A percentile compares a stretch with the other conserved stretches of the same genome.
Conservation (phyloP, 352 stramenopile species). For the Pythium sukuiense region DNA sequence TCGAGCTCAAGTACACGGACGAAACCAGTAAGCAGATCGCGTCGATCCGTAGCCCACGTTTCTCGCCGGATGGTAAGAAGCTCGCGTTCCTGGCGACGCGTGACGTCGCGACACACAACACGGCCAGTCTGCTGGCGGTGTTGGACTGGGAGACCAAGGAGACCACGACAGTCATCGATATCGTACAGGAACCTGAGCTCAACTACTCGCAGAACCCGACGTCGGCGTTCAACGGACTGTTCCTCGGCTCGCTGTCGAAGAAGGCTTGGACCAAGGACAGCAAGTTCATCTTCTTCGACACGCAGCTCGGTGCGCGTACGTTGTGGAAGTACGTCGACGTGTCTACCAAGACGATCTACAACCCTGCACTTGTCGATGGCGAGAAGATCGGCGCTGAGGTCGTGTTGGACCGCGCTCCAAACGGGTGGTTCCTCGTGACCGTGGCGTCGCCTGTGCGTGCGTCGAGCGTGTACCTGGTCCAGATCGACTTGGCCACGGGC, state of each 20-base stretch:
- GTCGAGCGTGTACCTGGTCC: slow-evolving; percentile 55
- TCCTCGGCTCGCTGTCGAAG: slow-evolving; percentile 45
- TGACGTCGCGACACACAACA: slow-evolving; percentile 74
- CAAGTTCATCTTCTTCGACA: slow-evolving; percentile 63
- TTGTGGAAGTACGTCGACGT: slow-evolving; percentile 78
- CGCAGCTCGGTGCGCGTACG: slow-evolving; percentile 60
- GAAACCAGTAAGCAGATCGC: slow-evolving; percentile 41
- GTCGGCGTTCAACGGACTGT: slow-evolving; percentile 72
- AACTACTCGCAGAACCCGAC: slow-evolving; percentile 34
- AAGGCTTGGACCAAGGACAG: slow-evolving; percentile 62
- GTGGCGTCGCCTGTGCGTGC: slow-evolving; percentile 57
- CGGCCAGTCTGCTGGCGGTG: slow-evolving; percentile 65
- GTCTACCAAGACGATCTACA: slow-evolving; percentile 40
- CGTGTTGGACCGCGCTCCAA: slow-evolving; percentile 41
- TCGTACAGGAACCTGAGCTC: slow-evolving; percentile 53
- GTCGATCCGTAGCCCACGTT: slow-evolving; percentile 57
- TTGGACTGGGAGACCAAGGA: slow-evolving; percentile 62
- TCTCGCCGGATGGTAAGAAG: slow-evolving; percentile 64
- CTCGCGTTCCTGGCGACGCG: slow-evolving; percentile 71
- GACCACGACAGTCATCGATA: slow-evolving; percentile 58
- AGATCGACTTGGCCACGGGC: slow-evolving; percentile 45
- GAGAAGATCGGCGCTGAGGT: slow-evolving; percentile 44
- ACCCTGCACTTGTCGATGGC: slow-evolving; percentile 56
- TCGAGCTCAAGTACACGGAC: slow-evolving; percentile 39
- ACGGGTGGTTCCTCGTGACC: slow-evolving; percentile 45